These are phyloP conservation scores for Yarrowia osloensis DNA, from an alignment of 805 yeast genomes.

Conservation along the genomic window DNA sequence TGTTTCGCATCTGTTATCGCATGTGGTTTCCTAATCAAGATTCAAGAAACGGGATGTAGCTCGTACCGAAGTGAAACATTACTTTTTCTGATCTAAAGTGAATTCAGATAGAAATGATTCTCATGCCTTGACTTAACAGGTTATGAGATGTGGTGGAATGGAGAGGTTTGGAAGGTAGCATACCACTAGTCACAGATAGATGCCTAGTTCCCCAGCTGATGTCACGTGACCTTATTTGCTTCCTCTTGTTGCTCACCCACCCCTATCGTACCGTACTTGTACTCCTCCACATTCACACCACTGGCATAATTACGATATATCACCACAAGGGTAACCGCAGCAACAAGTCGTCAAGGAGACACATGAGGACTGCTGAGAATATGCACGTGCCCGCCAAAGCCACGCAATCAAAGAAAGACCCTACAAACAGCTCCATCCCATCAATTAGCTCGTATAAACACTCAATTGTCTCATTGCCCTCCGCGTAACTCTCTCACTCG, in stretches of 20 bases:
- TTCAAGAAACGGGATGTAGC: background rate
- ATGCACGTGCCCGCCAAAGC: background rate
- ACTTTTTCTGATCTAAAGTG: background rate
- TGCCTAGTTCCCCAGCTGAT: no score
- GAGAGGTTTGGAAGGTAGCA: no score
- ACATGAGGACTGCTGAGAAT: background rate
- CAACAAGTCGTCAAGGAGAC: background rate
- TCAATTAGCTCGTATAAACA: background rate
- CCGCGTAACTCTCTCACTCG: background rate
- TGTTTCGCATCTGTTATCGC: background rate
- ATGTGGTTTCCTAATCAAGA: background rate
- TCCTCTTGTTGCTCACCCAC: no score
- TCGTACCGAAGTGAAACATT: background rate
- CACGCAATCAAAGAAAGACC: background rate
- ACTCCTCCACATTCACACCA: no score
- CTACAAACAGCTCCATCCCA: background rate
- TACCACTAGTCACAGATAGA: no score
- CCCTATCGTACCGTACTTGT: no score
- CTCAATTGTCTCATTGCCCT: background rate
- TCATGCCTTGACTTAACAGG: background rate
- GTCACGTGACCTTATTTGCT: no score
- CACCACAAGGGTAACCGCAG: constrained; percentile 8
- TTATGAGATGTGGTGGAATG: no score
- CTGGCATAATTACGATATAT: no score
- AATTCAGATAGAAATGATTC: background rate